Base-by-base conservation (phyloP, 148 eudicot species). In the Silene conica region DNA sequence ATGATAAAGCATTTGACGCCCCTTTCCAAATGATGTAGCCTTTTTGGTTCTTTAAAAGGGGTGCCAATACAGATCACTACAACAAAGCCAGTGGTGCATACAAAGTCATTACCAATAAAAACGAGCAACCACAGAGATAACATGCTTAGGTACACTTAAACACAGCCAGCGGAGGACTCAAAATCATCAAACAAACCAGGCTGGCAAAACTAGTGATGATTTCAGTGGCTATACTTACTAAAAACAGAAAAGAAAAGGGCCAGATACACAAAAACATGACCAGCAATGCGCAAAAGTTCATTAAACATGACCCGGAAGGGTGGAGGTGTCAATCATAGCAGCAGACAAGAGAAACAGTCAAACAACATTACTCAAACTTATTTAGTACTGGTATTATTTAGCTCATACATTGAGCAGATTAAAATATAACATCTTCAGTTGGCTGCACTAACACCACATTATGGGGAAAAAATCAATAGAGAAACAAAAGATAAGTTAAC, bases 401-500 rank as follows among this genome's bases (percentile, higher is more conserved):
- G 26, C 55, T 46, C 26, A 67, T 20, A 66, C 69, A 22, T 66
- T 28, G 45, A 8, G 71, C 55, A 67, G 21, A 55, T 46, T n/a
- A 58, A 58, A 55, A 38, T 26, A 26, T 5, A 64, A 9, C n/a
- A 22, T 19, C 63, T 4, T 26, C 43, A 43, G 9, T 66, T 12
- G 61, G 55, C 73, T 48, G n/a, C 54, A 54, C 3, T 19, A 57
- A 34, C 16, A 67, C 65, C 48, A 16, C 43, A 61, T 8, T 11
- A 41, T 61, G 57, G 21, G 48, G 63, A 18, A 13, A 43, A 19
- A 21, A 4, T 43, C 28, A 14, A 26, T 12, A 7, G 69, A 7
- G 69, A 34, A 26, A 72, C 34, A 65, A 34, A 26, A 76, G 22
- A 65, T 41, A 52, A 46, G 22, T 56, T 62, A 8, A 60, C 22